Base-by-base conservation (phyloP, 163 green algal genomes). In the Volvox carteri region DNA sequence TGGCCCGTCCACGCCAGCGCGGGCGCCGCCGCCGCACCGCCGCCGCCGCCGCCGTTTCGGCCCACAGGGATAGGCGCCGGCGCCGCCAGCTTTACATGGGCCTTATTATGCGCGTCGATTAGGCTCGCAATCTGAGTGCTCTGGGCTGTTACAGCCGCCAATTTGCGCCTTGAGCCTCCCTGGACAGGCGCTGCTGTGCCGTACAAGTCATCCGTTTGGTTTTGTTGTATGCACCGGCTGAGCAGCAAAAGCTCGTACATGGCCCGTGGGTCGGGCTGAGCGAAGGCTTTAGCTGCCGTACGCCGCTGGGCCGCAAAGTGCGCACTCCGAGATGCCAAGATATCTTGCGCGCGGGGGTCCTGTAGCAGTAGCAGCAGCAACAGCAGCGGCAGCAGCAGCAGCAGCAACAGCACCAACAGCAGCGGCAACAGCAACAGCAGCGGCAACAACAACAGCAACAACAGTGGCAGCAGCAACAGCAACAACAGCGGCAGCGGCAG, bases 221-320 rank as follows among this genome's bases (percentile, higher is more conserved):
- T 42, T 30, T 73, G 48, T n/a, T 23, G 48, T 39, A 81, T 48
- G 39, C 83, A 56, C 2, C 62, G 83, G 23, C 83, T 67, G 33
- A 88, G 67, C 44, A 83, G 60, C 8, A 88, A 25, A 11, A 88
- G 68, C 50, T 88, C 83, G 50, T 75, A 88, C 83, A 88, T 74
- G 48, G 83, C 35, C 19, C 83, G 83, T 14, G 83, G 67, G 67
- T 88, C 68, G 39, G 83, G 83, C 68, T 83, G 83, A 14, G 44
- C 83, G 11, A 37, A 39, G 37, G 44, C 39, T 28, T 81, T 81
- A 28, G 83, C 83, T 3, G 83, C 83, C 7, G 42, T 35, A 30
- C 83, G 83, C 2, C 83, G 83, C 19, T 52, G 19, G 12, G 83
- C 50, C 35, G 81, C 33, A 0, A 88, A 46, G n/a, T 74, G 67